Evolutionary conservation across 495 filamentous ascomycete genomes (phyloP), one percentile per base, ranked within the genome.

Genomic region (Pyronema omphalodes): DNA sequence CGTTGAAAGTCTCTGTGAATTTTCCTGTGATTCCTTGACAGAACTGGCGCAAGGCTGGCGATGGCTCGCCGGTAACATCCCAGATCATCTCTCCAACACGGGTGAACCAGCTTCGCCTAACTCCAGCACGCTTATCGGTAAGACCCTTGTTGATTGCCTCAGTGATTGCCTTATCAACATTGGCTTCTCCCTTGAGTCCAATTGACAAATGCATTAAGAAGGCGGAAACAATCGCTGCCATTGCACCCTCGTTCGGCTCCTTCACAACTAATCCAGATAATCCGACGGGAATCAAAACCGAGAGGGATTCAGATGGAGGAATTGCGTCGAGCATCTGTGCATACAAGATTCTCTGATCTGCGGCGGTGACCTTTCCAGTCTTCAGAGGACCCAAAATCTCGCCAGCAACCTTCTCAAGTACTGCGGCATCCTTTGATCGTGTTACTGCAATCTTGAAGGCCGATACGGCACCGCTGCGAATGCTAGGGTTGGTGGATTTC

Each of bases 191-290:
- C n/a, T 70, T 58, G 9, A 94, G 62, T 23, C 81, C 71, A 65
- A 70, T 73, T 7, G 64, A 60, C 33, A 84, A 66, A 58, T 84
- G 80, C 44, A 72, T 72, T 47, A 76, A 70, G 23, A 94, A 71
- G 0, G 84, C 77, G 17, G 74, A 70, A 9, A 83, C 74, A 62
- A 93, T 84, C n/a, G 85, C 79, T 47, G 72, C 74, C 6, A 91
- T 68, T 36, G 86, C 86, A 44, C 71, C 68, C 65, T 98, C 93
- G 60, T 89, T 96, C 6, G 84, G 78, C 67, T 98, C 91, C 53
- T 93, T 91, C 3, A 71, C 67, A 18, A 79, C 75, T 7, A 83
- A 64, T 12, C 77, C 67, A 12, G 80, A 73, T 29, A 96, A 71
- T 7, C 74, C 76, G 37, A 74, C 66, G 35, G 79, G 73, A n/a